phyloP scores from a whole-genome alignment of 768 basidiomycete species.

The Serendipita vermifera region DNA sequence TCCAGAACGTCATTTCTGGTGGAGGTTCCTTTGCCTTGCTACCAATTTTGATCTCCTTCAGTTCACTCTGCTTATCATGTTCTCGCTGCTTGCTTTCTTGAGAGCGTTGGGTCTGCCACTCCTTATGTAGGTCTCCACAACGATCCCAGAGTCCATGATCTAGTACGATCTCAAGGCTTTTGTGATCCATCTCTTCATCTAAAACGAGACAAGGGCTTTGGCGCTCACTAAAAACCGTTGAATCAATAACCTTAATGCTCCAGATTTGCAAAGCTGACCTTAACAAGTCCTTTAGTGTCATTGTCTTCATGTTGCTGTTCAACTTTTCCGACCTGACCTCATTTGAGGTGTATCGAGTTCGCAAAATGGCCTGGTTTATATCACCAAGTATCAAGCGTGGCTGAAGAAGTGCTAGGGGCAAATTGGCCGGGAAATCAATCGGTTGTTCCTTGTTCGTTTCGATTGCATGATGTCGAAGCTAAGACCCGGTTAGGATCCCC shows the following conservation, averaged over 20 bases:
- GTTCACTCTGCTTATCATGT: not conserved
- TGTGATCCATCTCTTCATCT: not conserved
- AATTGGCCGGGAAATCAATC: not conserved
- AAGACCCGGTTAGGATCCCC: too few species aligned
- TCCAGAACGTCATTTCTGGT: not conserved
- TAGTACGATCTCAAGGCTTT: not conserved
- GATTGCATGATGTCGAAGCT: constrained; percentile 11
- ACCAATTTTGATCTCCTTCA: not conserved
- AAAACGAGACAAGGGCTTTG: not conserved
- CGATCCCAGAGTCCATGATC: not conserved
- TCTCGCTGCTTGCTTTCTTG: not conserved
- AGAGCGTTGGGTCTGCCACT: not conserved
- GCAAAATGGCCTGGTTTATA: not conserved
- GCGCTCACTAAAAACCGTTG: too few species aligned
- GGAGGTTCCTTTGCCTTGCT: not conserved
- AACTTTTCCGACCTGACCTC: not conserved
- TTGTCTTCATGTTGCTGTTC: too few species aligned
- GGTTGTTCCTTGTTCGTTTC: not conserved
- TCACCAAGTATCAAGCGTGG: not conserved
- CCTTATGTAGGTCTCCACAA: not conserved
- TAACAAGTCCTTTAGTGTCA: too few species aligned
- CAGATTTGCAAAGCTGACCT: too few species aligned
- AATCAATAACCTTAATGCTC: too few species aligned
- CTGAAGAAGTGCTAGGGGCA: not conserved
- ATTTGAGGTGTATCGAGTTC: not conserved